Evolutionary conservation across 1,284 basidiomycete genomes (phyloP).

Genomic region (Chalciporus sp.): DNA sequence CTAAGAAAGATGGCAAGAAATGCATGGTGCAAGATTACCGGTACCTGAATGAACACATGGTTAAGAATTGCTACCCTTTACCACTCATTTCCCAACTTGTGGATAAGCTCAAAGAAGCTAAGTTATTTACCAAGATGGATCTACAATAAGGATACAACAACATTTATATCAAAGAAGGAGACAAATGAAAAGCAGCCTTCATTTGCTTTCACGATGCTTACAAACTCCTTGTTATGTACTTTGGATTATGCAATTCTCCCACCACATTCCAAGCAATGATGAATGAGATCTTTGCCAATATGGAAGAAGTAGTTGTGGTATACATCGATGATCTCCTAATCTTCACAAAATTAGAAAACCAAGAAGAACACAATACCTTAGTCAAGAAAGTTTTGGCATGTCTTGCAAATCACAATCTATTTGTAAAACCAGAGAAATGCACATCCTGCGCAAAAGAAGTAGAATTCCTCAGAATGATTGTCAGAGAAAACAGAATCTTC

Average conservation of each 20-base stretch:
- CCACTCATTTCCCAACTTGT: slow-evolving; percentile 10
- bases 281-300: too few species aligned
- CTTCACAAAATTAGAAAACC: too few species aligned
- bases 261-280: slow-evolving; percentile 37
- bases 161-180: slow-evolving; percentile 1
- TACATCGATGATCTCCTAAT: slow-evolving; percentile 30
- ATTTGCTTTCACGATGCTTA: slow-evolving; percentile 31
- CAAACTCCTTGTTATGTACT: slow-evolving; percentile 39
- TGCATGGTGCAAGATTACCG: too few species aligned
- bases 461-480: too few species aligned
- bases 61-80: not conserved
- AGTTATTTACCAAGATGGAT: slow-evolving; percentile 31
- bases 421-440: too few species aligned
- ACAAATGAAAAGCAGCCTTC: slow-evolving; percentile 30
- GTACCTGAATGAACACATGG: not conserved
- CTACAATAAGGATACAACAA: slow-evolving; percentile 27
- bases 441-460: too few species aligned
- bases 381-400: too few species aligned
- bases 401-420: too few species aligned
- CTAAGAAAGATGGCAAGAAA: slow-evolving; percentile 5
- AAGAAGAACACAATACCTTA: too few species aligned
- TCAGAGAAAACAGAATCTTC: slow-evolving; percentile 3
- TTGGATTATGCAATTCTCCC: slow-evolving; percentile 35
- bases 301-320: too few species aligned
- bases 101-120: too few species aligned